Evolutionary conservation across 305 asterid genomes (phyloP).

Genomic region (Coffea humblotiana): DNA sequence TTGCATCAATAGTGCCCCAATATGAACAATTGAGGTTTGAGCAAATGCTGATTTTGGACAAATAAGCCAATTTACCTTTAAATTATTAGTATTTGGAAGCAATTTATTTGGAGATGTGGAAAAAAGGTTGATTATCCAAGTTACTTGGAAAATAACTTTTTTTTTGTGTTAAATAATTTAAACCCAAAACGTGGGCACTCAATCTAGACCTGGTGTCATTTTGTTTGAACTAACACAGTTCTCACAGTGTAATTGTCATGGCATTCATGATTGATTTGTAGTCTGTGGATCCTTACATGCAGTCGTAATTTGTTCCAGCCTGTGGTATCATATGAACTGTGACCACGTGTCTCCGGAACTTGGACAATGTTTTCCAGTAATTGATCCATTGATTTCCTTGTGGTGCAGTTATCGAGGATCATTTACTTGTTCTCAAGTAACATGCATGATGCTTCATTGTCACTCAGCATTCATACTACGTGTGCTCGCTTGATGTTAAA

Average conservation of each 20-base stretch:
- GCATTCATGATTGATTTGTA: background rate
- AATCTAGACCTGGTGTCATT: background rate
- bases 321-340: background rate
- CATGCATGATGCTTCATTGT: conserved; percentile 96
- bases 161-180: background rate
- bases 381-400: conserved; percentile 24
- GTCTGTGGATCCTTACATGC: background rate
- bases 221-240: background rate
- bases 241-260: background rate
- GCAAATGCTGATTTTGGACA: background rate
- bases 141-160: background rate
- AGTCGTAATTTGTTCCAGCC: background rate
- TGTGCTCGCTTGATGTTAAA: conserved; percentile 99
- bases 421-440: conserved; percentile 97
- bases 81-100: background rate
- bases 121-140: background rate
- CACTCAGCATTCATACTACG: conserved; percentile 97
- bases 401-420: conserved; percentile 87
- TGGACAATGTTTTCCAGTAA: background rate
- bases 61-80: background rate
- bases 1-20: background rate
- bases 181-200: background rate
- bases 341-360: background rate
- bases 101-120: background rate
- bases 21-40: background rate